Evolutionary conservation across 2,329 filamentous ascomycete genomes (phyloP).

Genomic region (Ascochyta lentis): DNA sequence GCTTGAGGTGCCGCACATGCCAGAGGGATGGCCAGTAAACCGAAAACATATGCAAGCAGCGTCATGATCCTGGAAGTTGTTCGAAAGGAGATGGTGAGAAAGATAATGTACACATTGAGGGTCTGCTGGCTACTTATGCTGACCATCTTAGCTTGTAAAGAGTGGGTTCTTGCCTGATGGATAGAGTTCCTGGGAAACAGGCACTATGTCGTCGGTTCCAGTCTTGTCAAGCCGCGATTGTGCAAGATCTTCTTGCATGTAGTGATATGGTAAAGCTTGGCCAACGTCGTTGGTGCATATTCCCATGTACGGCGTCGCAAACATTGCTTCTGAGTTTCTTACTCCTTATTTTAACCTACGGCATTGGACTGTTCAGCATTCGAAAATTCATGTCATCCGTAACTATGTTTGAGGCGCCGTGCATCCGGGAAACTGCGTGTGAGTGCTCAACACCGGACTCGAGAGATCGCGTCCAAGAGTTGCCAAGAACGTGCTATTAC

Average conservation of each 20-base stretch:
- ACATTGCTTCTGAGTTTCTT: not conserved
- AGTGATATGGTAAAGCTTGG: constrained; percentile 7
- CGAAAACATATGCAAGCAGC: not conserved
- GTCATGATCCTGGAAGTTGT: not conserved
- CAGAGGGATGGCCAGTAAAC: not conserved
- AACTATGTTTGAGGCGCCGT: not conserved
- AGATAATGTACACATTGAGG: not conserved
- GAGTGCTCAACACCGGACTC: not conserved
- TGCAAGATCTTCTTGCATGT: constrained; percentile 1
- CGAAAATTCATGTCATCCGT: no score
- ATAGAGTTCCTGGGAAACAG: not conserved
- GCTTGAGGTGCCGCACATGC: constrained; percentile 9
- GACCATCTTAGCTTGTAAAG: not conserved
- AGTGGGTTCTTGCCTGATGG: not conserved
- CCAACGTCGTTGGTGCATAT: not conserved
- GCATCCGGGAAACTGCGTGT: not conserved
- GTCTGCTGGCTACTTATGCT: not conserved
- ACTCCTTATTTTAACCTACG: not conserved
- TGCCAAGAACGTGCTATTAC: constrained; percentile 3
- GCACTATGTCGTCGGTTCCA: not conserved
- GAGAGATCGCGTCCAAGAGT: not conserved
- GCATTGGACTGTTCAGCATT: no score
- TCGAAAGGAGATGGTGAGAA: not conserved
- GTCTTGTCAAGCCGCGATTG: not conserved
- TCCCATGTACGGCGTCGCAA: no score